phyloP scores from a whole-genome alignment of 441 rosid species.

The Gossypium lobatum region DNA sequence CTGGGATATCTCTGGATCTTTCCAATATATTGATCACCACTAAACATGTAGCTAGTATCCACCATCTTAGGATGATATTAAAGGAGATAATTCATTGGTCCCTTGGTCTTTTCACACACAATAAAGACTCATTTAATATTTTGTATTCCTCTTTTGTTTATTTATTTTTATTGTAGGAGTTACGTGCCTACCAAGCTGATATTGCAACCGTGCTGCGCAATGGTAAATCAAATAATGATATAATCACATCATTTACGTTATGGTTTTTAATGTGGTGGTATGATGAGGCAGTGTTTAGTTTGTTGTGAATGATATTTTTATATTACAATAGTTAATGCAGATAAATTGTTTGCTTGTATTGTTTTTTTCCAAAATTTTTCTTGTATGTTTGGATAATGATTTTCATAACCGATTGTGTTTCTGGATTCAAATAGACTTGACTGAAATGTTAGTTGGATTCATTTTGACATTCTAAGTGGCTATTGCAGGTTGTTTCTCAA shows the following conservation, averaged over 20 bases:
- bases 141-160: slow-evolving; percentile 11
- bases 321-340: neutral
- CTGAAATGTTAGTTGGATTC: neutral
- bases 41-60: neutral
- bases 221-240: slow-evolving; percentile 41
- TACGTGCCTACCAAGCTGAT: slow-evolving; percentile 99
- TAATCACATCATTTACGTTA: neutral
- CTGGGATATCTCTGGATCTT: neutral
- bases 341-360: neutral
- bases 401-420: neutral
- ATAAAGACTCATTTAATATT: neutral
- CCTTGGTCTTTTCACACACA: neutral
- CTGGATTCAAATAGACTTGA: neutral
- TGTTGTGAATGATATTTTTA: neutral
- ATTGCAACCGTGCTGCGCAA: slow-evolving; percentile 84
- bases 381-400: neutral
- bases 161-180: slow-evolving; percentile 51
- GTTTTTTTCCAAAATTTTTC: neutral
- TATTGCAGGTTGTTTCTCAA: slow-evolving; percentile 87
- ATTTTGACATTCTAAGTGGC: slow-evolving; percentile 13
- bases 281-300: neutral
- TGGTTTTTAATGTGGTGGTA: neutral
- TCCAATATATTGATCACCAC: neutral
- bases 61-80: neutral
- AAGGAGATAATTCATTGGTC: neutral